Evolutionary conservation across 306 rosid genomes (phyloP).

Genomic region (Casuarina equisetifolia): DNA sequence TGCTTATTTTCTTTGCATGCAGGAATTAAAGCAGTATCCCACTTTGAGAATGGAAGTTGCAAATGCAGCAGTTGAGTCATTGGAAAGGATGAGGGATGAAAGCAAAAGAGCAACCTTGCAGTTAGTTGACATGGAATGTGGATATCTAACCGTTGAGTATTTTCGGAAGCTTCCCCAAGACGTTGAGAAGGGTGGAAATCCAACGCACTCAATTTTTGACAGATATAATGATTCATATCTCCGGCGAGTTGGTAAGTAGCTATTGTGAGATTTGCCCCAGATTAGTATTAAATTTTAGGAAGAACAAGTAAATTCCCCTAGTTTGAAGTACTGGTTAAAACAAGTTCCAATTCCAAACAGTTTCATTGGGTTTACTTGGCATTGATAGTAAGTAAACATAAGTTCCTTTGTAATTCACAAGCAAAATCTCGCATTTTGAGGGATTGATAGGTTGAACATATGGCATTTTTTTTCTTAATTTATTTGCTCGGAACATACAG

Average conservation of each 20-base stretch:
- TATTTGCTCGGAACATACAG: constrained; percentile 38
- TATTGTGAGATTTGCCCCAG: not conserved
- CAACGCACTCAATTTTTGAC: constrained; percentile 86
- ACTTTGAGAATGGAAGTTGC: constrained; percentile 80
- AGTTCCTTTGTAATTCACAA: not conserved
- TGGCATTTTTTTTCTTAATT: not conserved
- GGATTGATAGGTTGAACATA: not conserved
- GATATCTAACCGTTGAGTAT: constrained; percentile 86
- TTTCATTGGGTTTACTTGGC: not conserved
- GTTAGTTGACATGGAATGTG: constrained; percentile 88
- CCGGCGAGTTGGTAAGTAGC: constrained; percentile 68
- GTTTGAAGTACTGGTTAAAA: not conserved
- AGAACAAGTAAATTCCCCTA: no score
- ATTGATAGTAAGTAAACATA: not conserved
- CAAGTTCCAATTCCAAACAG: not conserved
- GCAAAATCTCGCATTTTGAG: not conserved
- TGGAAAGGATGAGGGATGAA: constrained; percentile 85
- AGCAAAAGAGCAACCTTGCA: constrained; percentile 79
- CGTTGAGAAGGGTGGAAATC: constrained; percentile 92
- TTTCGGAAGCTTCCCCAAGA: constrained; percentile 93
- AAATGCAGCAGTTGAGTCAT: constrained; percentile 77
- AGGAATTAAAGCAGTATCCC: constrained; percentile 92
- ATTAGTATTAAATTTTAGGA: no score
- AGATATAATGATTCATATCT: constrained; percentile 89
- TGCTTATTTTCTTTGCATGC: constrained; percentile 22